These are phyloP conservation scores for Solanum hybrid DNA, from an alignment of 305 asterid genomes.

Conservation along the genomic window DNA sequence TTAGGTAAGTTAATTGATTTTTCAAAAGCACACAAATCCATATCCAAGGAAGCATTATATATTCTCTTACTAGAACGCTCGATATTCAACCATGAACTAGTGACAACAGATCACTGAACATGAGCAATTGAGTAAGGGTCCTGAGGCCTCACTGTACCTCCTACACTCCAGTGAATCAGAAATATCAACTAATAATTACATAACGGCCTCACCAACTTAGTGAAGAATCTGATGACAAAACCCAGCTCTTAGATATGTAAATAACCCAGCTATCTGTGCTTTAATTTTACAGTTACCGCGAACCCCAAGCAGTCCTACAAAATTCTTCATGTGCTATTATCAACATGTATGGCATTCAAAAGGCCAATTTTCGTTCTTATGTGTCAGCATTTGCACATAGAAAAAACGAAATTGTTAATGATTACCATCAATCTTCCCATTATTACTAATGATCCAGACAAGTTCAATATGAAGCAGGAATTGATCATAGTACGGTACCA, in stretches of 20 bases:
- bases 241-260: neutral
- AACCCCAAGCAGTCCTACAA: neutral
- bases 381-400: neutral
- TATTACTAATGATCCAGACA: neutral
- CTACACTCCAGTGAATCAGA: neutral
- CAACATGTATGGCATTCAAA: neutral
- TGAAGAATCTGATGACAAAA: neutral
- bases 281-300: neutral
- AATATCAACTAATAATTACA: neutral
- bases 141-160: neutral
- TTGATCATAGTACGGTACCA: neutral
- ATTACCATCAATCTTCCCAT: neutral
- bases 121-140: neutral
- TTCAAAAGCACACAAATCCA: neutral
- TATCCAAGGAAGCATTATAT: neutral
- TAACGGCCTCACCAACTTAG: neutral
- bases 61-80: neutral
- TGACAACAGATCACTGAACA: neutral
- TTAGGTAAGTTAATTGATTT: neutral
- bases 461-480: neutral
- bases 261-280: neutral
- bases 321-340: neutral
- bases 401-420: neutral
- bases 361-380: neutral
- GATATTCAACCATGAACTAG: neutral